Conservation (phyloP, 345 rosid genomes). For the Rhizophora apiculata region DNA sequence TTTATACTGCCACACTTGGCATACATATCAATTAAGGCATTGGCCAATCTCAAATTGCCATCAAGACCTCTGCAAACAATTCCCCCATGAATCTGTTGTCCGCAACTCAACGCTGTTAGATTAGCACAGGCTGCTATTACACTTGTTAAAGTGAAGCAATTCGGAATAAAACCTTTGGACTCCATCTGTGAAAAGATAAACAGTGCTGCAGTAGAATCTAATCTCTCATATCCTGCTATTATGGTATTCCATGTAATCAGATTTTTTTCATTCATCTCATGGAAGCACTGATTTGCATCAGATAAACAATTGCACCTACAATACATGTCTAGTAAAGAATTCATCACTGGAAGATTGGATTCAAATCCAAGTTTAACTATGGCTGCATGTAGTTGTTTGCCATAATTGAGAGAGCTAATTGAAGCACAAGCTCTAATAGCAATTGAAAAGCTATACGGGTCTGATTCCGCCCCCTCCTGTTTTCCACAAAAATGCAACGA, state of each 20-base stretch:
- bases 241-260: constrained; percentile 84
- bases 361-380: constrained; percentile 54
- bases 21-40: constrained; percentile 82
- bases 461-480: constrained; percentile 60
- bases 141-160: constrained; percentile 73
- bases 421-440: constrained; percentile 84
- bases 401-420: constrained; percentile 47
- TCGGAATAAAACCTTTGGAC: constrained; percentile 59
- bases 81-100: constrained; percentile 83
- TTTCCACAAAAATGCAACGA: constrained; percentile 18
- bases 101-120: constrained; percentile 58
- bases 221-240: constrained; percentile 67
- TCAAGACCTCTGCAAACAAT: constrained; percentile 56
- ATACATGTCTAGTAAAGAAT: constrained; percentile 84
- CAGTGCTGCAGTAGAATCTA: constrained; percentile 51
- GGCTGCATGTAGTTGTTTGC: constrained; percentile 64
- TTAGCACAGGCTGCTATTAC: constrained; percentile 72
- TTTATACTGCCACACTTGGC: constrained; percentile 79
- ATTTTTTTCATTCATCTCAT: constrained; percentile 66
- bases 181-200: constrained; percentile 61
- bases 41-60: constrained; percentile 50
- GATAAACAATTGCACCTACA: constrained; percentile 65
- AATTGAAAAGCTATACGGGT: constrained; percentile 69
- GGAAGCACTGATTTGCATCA: constrained; percentile 59
- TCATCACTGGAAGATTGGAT: constrained; percentile 73